Percentiles rank a stretch among this genome's conserved stretches.
Conservation (phyloP, 2,329 filamentous ascomycete genomes). For the Dactylellina parvicollis region DNA sequence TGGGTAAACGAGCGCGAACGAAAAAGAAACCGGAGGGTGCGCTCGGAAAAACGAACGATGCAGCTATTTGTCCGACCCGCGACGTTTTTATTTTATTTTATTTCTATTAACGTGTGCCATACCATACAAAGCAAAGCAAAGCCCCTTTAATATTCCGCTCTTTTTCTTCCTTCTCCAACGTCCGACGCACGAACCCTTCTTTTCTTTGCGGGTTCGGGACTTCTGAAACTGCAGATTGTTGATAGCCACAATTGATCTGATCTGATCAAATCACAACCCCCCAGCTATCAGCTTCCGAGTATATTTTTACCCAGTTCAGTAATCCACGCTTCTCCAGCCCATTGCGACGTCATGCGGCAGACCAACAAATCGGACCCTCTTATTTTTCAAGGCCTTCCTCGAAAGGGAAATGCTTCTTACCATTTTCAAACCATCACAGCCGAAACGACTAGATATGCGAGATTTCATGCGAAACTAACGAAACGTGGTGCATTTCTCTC, state of each 20-base stretch:
- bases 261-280: neutral
- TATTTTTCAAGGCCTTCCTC: neutral
- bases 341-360: neutral
- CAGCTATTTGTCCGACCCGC: conserved; percentile 26
- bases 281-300: neutral
- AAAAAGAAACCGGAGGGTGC: no score
- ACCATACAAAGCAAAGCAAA: no score
- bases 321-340: conserved; percentile 19
- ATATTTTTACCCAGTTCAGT: conserved; percentile 36
- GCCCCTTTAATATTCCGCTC: neutral
- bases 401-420: conserved; percentile 5
- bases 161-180: neutral
- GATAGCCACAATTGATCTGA: no score
- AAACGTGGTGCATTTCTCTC: no score
- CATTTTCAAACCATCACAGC: conserved; percentile 20
- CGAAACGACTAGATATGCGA: neutral
- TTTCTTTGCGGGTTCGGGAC: no score
- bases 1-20: conserved; percentile 22
- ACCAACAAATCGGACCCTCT: neutral
- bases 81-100: conserved; percentile 19
- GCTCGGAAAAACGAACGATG: neutral
- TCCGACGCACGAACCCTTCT: neutral
- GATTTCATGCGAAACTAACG: neutral
- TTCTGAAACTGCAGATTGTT: neutral
- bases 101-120: no score